A percentile compares a stretch with the other conserved stretches of the same genome.
Evolutionary conservation across 2,329 filamentous ascomycete species (phyloP).

Genomic region (Penicillium sclerotiorum): DNA sequence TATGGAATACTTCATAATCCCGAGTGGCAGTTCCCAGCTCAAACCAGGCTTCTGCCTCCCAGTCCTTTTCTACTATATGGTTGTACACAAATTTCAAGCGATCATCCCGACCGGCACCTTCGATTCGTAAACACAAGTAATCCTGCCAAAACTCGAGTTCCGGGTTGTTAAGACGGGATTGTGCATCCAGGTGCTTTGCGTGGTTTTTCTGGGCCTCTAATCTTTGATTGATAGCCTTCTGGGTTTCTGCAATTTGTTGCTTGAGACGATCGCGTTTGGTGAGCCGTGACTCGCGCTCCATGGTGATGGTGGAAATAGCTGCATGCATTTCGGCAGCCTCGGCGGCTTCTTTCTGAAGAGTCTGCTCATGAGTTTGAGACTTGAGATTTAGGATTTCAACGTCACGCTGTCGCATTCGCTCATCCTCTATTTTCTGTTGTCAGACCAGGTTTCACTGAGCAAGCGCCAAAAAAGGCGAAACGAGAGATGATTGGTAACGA

Average conservation of each 20-base stretch:
- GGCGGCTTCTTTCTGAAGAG: constrained; percentile 60
- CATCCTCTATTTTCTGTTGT: constrained; percentile 67
- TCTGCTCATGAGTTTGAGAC: constrained; percentile 57
- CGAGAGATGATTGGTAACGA: constrained; percentile 19
- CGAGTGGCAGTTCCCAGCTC: constrained; percentile 79
- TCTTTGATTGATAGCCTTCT: constrained; percentile 49
- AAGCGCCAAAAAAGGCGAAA: too few relatives aligned
- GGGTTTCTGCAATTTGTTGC: constrained; percentile 56
- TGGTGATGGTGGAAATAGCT: constrained; percentile 59
- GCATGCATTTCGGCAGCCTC: constrained; percentile 65
- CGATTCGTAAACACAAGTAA: constrained; percentile 84
- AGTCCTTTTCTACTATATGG: constrained; percentile 82
- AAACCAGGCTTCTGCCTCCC: constrained; percentile 90
- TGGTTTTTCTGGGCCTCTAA: constrained; percentile 50
- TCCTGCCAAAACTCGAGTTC: constrained; percentile 96
- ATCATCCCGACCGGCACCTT: constrained; percentile 82
- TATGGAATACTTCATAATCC: constrained; percentile 83
- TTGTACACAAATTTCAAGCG: constrained; percentile 87
- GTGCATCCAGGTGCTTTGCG: constrained; percentile 74
- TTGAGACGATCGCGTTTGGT: constrained; percentile 59
- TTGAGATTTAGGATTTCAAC: constrained; percentile 73
- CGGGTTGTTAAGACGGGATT: constrained; percentile 85
- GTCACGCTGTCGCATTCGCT: constrained; percentile 83
- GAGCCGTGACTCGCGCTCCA: constrained; percentile 59
- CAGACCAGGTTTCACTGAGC: neutral